Conservation (phyloP, 345 rosid genomes). For the Gossypium thurberi region DNA sequence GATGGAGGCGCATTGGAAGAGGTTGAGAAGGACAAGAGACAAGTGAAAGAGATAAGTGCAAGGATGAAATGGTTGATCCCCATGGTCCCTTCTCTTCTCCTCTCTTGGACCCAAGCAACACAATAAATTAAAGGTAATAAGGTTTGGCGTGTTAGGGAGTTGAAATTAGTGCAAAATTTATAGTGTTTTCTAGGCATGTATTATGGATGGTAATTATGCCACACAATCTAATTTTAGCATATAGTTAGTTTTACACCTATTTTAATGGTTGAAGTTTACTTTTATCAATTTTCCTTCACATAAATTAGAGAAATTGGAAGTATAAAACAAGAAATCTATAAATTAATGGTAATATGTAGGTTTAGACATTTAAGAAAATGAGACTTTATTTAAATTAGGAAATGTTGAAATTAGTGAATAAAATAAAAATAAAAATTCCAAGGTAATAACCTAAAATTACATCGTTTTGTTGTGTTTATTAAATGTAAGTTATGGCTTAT, state of each 20-base stretch:
- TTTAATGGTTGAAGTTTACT: background rate
- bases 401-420: too few species aligned
- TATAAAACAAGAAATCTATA: too few species aligned
- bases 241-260: background rate
- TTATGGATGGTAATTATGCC: background rate
- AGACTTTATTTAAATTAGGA: too few species aligned
- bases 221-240: background rate
- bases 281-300: background rate
- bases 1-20: background rate
- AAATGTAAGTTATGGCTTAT: too few species aligned
- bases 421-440: too few species aligned
- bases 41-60: slow-evolving; percentile 11
- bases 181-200: background rate
- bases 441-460: too few species aligned
- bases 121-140: background rate
- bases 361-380: too few species aligned
- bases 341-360: too few species aligned
- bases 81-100: slow-evolving; percentile 14
- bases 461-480: too few species aligned
- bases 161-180: background rate
- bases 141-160: background rate
- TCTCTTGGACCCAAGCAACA: background rate
- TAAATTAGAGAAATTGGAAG: too few species aligned
- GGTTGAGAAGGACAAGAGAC: slow-evolving; percentile 1
- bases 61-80: slow-evolving; percentile 7